A percentile compares a stretch with the other conserved stretches of the same genome.
These are phyloP conservation scores for Rhodotorula sp. DNA, from an alignment of 1,284 basidiomycete genomes.

Conservation along the genomic window DNA sequence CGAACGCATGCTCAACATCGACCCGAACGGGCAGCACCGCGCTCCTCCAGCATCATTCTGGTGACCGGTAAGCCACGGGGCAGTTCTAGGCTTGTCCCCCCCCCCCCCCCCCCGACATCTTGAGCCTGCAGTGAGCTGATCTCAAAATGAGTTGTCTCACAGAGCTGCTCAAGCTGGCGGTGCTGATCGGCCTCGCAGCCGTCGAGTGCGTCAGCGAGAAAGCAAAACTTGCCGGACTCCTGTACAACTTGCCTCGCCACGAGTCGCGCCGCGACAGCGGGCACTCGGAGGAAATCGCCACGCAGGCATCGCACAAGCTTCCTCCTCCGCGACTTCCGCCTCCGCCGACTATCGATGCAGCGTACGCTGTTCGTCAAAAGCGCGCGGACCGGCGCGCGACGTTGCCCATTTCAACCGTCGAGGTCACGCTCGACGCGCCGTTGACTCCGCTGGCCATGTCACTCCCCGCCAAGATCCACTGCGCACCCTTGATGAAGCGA, in stretches of 20 bases:
- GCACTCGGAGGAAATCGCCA: not conserved
- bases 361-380: not conserved
- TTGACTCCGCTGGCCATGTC: not conserved
- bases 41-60: slow-evolving; percentile 44
- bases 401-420: not conserved
- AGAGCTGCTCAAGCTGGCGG: slow-evolving; percentile 45
- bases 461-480: not conserved
- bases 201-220: slow-evolving; percentile 36
- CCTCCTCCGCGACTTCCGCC: not conserved
- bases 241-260: slow-evolving; percentile 29
- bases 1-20: slow-evolving; percentile 26
- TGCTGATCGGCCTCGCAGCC: slow-evolving; percentile 43
- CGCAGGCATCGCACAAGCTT: not conserved
- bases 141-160: not conserved
- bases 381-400: no score
- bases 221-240: slow-evolving; percentile 22
- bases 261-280: not conserved
- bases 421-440: slow-evolving; percentile 1
- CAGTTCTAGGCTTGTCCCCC: no score
- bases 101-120: no score
- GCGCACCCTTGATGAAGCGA: not conserved
- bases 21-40: slow-evolving; percentile 37
- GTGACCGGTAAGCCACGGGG: slow-evolving; percentile 29
- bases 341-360: not conserved
- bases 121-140: not conserved